These are phyloP conservation scores for Triticum dicoccoides DNA, from an alignment of 176 grass and related monocot species.

Conservation along the genomic window DNA sequence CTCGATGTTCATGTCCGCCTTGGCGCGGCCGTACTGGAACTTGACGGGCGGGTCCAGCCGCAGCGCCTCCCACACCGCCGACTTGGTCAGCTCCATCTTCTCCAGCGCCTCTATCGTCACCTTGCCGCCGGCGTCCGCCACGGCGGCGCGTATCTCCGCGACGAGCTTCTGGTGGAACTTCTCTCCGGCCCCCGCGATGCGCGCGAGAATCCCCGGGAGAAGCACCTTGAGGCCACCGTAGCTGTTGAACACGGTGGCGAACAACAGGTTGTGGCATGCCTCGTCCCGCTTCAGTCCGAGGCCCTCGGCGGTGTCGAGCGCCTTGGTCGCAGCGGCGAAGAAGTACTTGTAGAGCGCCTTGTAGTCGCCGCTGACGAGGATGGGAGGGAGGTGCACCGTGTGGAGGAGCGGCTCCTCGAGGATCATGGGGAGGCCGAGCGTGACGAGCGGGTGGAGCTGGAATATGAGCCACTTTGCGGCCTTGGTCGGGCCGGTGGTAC, in stretches of 20 bases:
- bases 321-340: background rate
- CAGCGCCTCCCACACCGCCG: slow-evolving; percentile 73
- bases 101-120: slow-evolving; percentile 46
- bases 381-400: slow-evolving; percentile 43
- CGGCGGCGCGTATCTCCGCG: slow-evolving; percentile 39
- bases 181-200: slow-evolving; percentile 17
- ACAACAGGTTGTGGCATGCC: slow-evolving; percentile 74
- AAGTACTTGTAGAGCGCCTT: slow-evolving; percentile 61
- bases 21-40: slow-evolving; percentile 67
- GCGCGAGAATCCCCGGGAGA: slow-evolving; percentile 38
- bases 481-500: slow-evolving; percentile 28
- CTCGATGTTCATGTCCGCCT: slow-evolving; percentile 51
- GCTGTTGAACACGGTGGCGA: slow-evolving; percentile 67
- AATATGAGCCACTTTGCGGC: slow-evolving; percentile 57
- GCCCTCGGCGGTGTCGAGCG: slow-evolving; percentile 45
- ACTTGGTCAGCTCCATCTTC: slow-evolving; percentile 68
- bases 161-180: slow-evolving; percentile 46
- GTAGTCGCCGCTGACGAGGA: slow-evolving; percentile 49
- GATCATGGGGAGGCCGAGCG: slow-evolving; percentile 45
- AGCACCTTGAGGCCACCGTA: slow-evolving; percentile 67
- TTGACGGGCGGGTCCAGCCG: slow-evolving; percentile 73
- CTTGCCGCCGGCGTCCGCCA: slow-evolving; percentile 39
- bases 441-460: slow-evolving; percentile 53
- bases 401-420: slow-evolving; percentile 73
- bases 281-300: slow-evolving; percentile 54